Percentiles rank a stretch among this genome's conserved stretches.
These are phyloP conservation scores for Picea abies DNA, from an alignment of 83 land plant species.

Conservation along the genomic window DNA sequence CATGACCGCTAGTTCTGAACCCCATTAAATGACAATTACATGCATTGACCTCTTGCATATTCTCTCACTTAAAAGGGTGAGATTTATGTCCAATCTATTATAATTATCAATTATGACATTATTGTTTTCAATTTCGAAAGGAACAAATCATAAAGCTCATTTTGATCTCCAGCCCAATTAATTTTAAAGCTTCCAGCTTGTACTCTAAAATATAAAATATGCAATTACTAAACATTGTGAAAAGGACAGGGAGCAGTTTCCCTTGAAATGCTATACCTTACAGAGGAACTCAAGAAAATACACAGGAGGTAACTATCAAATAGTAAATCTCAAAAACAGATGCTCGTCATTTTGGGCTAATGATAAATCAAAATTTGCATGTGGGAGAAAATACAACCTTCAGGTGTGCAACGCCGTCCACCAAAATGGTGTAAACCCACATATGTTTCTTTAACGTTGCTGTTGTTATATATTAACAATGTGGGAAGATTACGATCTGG, in stretches of 20 bases:
- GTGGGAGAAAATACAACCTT: constrained; percentile 51
- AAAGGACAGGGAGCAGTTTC: too few relatives aligned
- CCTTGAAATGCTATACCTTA: not conserved
- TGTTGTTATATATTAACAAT: constrained; percentile 77
- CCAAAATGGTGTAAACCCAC: constrained; percentile 88
- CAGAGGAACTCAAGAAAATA: too few relatives aligned
- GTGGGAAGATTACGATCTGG: constrained; percentile 95
- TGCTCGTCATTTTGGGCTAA: too few relatives aligned
- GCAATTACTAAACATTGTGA: not conserved
- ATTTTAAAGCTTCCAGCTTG: too few relatives aligned
- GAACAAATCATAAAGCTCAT: not conserved
- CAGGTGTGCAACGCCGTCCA: constrained; percentile 79
- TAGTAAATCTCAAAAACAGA: too few relatives aligned
- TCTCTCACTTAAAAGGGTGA: too few relatives aligned
- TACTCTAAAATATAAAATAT: not conserved
- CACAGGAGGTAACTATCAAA: too few relatives aligned
- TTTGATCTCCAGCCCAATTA: not conserved
- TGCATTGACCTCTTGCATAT: too few relatives aligned
- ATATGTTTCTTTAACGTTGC: constrained; percentile 84
- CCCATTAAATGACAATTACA: too few relatives aligned
- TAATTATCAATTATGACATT: too few relatives aligned
- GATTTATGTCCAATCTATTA: too few relatives aligned
- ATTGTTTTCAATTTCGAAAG: not conserved
- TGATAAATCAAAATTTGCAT: not conserved
- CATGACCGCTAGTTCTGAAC: too few relatives aligned